Conservation (phyloP, 2,329 filamentous ascomycete species). For the Ophiocordyceps unilateralis region DNA sequence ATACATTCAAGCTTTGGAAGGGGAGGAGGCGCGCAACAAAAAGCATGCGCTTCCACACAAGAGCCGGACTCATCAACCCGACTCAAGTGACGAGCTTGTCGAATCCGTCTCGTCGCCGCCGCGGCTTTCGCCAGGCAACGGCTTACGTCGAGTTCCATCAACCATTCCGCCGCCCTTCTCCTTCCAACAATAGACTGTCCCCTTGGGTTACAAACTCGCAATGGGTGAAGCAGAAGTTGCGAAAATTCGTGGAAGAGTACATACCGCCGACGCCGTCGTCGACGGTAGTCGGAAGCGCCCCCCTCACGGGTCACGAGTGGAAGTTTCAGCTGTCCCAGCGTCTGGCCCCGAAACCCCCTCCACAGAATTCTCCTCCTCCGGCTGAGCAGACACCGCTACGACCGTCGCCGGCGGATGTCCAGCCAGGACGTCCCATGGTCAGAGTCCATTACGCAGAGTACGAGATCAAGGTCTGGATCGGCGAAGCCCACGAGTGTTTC, state of each 20-base stretch:
- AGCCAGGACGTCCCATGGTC: too few relatives aligned
- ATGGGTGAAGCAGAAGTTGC: background rate
- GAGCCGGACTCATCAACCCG: background rate
- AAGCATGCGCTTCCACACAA: background rate
- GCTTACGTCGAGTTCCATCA: background rate
- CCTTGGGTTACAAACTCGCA: background rate
- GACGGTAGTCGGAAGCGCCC: too few relatives aligned
- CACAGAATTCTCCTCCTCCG: too few relatives aligned
- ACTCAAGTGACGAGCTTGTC: background rate
- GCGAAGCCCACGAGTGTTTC: background rate
- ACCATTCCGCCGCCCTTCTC: too few relatives aligned
- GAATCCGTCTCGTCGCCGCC: background rate
- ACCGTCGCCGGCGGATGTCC: too few relatives aligned
- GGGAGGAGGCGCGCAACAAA: background rate
- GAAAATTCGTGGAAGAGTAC: background rate
- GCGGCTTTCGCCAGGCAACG: background rate
- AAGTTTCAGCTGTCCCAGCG: too few relatives aligned
- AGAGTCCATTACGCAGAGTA: background rate
- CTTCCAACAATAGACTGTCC: background rate
- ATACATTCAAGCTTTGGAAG: too few relatives aligned
- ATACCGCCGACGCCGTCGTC: too few relatives aligned
- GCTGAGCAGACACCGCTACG: too few relatives aligned
- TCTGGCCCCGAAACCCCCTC: too few relatives aligned
- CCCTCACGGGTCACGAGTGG: too few relatives aligned
- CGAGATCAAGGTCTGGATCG: background rate